Conservation (phyloP, 192 early-diverging fungal species). For the Powellomyces hirtus region DNA sequence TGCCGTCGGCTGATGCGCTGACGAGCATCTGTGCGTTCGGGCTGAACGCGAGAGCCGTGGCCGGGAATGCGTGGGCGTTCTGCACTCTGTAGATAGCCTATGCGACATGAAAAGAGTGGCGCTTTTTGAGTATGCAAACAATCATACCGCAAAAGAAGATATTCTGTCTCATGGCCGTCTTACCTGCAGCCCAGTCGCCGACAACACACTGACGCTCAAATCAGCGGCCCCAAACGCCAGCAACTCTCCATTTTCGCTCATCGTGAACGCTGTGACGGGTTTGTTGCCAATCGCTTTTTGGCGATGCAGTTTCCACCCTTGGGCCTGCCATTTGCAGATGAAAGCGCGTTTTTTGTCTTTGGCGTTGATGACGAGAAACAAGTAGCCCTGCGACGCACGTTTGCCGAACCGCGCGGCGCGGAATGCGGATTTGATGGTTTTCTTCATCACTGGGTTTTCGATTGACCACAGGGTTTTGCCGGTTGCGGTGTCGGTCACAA, state of each 20-base stretch:
- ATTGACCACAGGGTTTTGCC: slow-evolving; percentile 44
- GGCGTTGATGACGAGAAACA: slow-evolving; percentile 68
- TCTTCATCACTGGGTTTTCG: slow-evolving; percentile 32
- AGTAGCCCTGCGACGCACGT: slow-evolving; percentile 47
- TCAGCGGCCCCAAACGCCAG: slow-evolving; percentile 74
- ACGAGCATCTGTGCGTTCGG: slow-evolving; percentile 61
- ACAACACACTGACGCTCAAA: slow-evolving; percentile 65
- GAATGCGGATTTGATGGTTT: slow-evolving; percentile 31
- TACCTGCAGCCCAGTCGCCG: slow-evolving; percentile 57
- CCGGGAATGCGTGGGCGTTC: slow-evolving; percentile 76
- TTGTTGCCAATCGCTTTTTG: slow-evolving; percentile 49
- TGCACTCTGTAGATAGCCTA: slow-evolving; percentile 59
- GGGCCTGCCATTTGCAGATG: slow-evolving; percentile 60
- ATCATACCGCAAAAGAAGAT: background rate
- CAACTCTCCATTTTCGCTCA: slow-evolving; percentile 69
- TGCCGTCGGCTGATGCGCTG: slow-evolving; percentile 81
- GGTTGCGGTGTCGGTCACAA: slow-evolving; percentile 31
- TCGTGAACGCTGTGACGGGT: slow-evolving; percentile 64
- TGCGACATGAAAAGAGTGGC: too few species aligned
- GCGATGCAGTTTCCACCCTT: slow-evolving; percentile 53
- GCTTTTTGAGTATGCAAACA: background rate
- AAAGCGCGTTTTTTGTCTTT: slow-evolving; percentile 49
- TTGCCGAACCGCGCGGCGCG: slow-evolving; percentile 54
- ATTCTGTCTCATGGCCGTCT: too few species aligned
- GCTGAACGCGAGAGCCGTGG: slow-evolving; percentile 75